A percentile compares a stretch with the other conserved stretches of the same genome.
phyloP scores from a whole-genome alignment of 441 rosid species.

The Corymbia citriodora region DNA sequence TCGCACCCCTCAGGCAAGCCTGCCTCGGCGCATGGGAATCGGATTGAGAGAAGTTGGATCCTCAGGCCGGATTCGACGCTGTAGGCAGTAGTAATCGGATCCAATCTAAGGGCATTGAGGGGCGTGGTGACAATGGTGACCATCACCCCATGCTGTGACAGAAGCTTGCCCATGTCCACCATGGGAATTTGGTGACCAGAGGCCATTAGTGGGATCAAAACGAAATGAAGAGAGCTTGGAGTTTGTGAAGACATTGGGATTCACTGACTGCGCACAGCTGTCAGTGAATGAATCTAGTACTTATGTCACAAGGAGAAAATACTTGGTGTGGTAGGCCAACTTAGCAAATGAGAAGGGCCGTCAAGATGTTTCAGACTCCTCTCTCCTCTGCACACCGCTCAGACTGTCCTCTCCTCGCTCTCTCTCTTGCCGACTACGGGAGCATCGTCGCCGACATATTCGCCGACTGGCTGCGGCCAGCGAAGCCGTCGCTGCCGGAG shows the following conservation, averaged over 20 bases:
- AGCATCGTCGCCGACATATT: no score
- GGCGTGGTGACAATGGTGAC: conserved; percentile 33
- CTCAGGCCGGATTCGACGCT: conserved; percentile 11
- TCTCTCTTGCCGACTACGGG: no score
- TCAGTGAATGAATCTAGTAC: not conserved
- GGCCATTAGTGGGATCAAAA: conserved; percentile 48
- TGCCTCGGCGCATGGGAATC: conserved; percentile 17
- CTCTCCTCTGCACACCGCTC: no score
- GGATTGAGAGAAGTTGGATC: conserved; percentile 6
- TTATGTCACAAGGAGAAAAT: not conserved
- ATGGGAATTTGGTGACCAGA: conserved; percentile 58
- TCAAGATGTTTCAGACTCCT: no score
- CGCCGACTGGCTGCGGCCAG: no score
- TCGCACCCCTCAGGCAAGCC: conserved; percentile 38
- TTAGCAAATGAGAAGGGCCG: no score
- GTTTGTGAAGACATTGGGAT: conserved; percentile 12
- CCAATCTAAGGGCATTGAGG: conserved; percentile 16
- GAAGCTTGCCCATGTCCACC: conserved; percentile 40
- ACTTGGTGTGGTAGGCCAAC: no score
- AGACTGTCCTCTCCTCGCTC: no score
- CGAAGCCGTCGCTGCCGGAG: no score
- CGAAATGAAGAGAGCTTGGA: conserved; percentile 30
- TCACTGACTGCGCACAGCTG: not conserved
- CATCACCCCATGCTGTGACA: conserved; percentile 24
- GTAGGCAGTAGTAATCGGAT: not conserved